Evolutionary conservation across 169 alveolate genomes (phyloP).

Genomic region (Babesia bigemina): DNA sequence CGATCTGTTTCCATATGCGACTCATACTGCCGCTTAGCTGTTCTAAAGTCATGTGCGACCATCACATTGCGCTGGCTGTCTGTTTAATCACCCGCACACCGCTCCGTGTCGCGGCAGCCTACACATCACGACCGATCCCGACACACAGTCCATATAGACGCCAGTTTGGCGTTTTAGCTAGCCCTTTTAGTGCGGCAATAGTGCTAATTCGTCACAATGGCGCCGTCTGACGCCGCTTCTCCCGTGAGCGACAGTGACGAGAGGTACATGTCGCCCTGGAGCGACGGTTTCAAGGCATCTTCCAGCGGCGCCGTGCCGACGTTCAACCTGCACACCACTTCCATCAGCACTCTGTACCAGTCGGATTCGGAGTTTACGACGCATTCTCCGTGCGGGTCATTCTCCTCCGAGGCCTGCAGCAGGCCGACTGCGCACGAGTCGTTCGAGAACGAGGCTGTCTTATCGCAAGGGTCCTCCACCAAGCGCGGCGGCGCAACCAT

Average conservation of each 20-base stretch:
- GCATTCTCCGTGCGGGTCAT: constrained; percentile 3
- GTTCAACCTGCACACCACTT: constrained; percentile 29
- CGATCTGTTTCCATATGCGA: no score
- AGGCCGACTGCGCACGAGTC: constrained; percentile 4
- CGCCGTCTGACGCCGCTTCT: not conserved
- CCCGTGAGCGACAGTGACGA: not conserved
- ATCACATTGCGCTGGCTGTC: no score
- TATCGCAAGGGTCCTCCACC: not conserved
- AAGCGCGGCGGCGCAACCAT: not conserved
- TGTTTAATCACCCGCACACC: not conserved
- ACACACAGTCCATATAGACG: no score
- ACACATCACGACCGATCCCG: not conserved
- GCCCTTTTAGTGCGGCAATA: no score
- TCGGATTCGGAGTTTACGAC: constrained; percentile 38
- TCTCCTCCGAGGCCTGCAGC: not conserved
- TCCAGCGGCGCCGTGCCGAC: not conserved
- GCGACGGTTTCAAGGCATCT: constrained; percentile 6
- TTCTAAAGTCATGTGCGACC: no score
- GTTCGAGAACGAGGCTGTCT: constrained; percentile 1
- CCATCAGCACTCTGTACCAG: constrained; percentile 64
- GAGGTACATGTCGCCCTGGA: not conserved
- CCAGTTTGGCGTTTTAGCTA: no score
- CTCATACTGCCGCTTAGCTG: no score
- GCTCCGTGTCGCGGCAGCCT: not conserved
- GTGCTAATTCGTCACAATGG: not conserved